A percentile compares a stretch with the other conserved stretches of the same genome.
Conservation (phyloP, 257 asterid genomes). For the Solanum ossicruentum region DNA sequence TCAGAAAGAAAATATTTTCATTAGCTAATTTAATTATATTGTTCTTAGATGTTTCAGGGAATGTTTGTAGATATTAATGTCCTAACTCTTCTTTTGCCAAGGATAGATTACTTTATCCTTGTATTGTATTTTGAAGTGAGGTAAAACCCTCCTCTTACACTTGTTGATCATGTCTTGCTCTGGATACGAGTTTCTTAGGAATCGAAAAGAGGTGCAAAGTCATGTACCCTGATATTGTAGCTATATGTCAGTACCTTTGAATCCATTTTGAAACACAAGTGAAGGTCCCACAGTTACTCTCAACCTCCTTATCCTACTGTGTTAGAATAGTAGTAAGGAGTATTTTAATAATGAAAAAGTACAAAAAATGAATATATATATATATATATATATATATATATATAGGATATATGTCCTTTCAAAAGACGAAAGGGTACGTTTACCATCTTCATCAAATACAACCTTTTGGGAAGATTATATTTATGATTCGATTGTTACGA, state of each 20-base stretch:
- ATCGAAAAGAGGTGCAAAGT: no score
- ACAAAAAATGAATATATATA: background rate
- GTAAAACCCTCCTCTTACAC: background rate
- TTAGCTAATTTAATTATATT: background rate
- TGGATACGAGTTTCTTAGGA: no score
- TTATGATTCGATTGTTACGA: background rate
- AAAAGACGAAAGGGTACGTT: background rate
- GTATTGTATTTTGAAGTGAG: background rate
- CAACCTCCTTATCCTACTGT: no score
- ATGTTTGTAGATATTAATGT: background rate
- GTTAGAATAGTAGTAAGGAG: no score
- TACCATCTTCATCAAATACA: background rate
- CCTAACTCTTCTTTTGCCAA: background rate
- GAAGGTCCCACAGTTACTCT: no score
- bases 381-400: no score
- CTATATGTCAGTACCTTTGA: no score
- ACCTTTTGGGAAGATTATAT: background rate
- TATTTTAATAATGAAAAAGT: background rate
- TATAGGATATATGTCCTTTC: background rate
- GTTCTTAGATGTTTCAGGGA: background rate
- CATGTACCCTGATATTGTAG: no score
- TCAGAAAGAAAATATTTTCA: background rate
- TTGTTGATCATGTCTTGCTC: no score
- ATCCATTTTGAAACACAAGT: no score
- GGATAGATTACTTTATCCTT: background rate